Percentiles rank a stretch among this genome's conserved stretches.
Conservation (phyloP, 768 basidiomycete genomes). For the Mycena olivaceomarginata region DNA sequence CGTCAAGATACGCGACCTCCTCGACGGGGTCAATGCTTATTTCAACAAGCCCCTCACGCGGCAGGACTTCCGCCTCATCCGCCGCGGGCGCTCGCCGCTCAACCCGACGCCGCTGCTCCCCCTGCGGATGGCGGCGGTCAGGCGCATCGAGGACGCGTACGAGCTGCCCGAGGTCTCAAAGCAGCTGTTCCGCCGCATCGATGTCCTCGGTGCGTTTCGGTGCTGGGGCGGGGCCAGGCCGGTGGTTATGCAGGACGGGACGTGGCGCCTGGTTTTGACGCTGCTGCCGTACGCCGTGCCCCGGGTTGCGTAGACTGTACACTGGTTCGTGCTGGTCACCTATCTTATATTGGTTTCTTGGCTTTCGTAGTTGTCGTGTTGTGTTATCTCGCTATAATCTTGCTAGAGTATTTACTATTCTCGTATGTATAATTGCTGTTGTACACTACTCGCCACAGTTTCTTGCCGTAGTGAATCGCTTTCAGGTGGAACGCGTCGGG, state of each 20-base stretch:
- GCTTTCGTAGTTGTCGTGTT: background rate
- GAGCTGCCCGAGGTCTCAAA: slow-evolving; percentile 63
- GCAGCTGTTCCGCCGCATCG: slow-evolving; percentile 65
- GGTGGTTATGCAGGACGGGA: slow-evolving; percentile 57
- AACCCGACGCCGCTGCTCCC: slow-evolving; percentile 37
- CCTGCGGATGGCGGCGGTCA: slow-evolving; percentile 52
- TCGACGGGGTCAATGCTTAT: slow-evolving; percentile 70
- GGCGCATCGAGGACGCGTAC: slow-evolving; percentile 61
- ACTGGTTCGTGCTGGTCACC: background rate
- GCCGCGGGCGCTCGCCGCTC: slow-evolving; percentile 39
- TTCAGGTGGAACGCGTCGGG: no score
- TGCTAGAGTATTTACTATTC: slow-evolving; percentile 16
- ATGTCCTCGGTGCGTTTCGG: slow-evolving; percentile 68
- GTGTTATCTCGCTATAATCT: slow-evolving; percentile 26
- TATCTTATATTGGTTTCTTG: background rate
- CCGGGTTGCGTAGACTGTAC: slow-evolving; percentile 25
- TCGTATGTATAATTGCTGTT: background rate
- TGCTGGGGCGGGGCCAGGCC: slow-evolving; percentile 67
- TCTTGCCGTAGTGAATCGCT: background rate
- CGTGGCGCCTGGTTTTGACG: slow-evolving; percentile 69
- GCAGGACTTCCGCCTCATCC: slow-evolving; percentile 54
- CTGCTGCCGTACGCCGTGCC: slow-evolving; percentile 61
- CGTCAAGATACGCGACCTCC: slow-evolving; percentile 66
- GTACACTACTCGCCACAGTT: background rate
- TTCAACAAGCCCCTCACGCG: slow-evolving; percentile 65